Conservation (phyloP, 2,329 filamentous ascomycete species). For the Fusarium stilboides region DNA sequence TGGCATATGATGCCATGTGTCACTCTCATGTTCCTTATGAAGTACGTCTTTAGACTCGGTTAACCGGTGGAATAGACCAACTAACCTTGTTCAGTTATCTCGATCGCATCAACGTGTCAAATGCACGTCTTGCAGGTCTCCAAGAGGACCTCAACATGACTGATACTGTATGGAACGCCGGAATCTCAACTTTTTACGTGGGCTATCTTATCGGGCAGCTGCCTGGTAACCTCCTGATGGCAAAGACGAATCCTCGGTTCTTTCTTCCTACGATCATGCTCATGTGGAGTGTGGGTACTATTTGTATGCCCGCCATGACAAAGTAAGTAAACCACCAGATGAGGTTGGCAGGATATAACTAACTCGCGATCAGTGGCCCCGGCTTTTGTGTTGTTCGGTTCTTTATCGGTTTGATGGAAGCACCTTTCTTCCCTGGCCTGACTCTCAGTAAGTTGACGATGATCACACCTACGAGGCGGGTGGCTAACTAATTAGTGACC, state of each 20-base stretch:
- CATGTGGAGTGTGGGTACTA: constrained; percentile 59
- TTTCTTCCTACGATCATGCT: constrained; percentile 59
- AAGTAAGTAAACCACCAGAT: neutral
- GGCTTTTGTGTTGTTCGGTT: constrained; percentile 53
- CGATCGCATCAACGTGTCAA: constrained; percentile 66
- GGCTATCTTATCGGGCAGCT: constrained; percentile 64
- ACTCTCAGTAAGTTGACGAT: constrained; percentile 1
- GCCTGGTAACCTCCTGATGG: constrained; percentile 63
- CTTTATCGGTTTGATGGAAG: constrained; percentile 54
- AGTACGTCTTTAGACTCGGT: neutral
- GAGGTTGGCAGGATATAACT: neutral
- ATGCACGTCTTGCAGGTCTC: constrained; percentile 58
- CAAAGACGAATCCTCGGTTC: constrained; percentile 56
- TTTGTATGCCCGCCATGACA: constrained; percentile 61
- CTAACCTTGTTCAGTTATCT: constrained; percentile 58
- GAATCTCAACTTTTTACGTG: constrained; percentile 62
- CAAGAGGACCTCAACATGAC: constrained; percentile 56
- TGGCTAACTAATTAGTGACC: constrained; percentile 58
- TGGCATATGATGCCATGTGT: constrained; percentile 47
- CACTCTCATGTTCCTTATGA: constrained; percentile 33
- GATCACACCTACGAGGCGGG: neutral
- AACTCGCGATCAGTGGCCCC: constrained; percentile 22
- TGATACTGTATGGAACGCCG: constrained; percentile 57
- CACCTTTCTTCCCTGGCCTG: constrained; percentile 59
- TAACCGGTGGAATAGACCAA: neutral